These are phyloP conservation scores for Phaeosphaeria sp. DNA, from an alignment of 2,329 filamentous ascomycete species.

Conservation along the genomic window DNA sequence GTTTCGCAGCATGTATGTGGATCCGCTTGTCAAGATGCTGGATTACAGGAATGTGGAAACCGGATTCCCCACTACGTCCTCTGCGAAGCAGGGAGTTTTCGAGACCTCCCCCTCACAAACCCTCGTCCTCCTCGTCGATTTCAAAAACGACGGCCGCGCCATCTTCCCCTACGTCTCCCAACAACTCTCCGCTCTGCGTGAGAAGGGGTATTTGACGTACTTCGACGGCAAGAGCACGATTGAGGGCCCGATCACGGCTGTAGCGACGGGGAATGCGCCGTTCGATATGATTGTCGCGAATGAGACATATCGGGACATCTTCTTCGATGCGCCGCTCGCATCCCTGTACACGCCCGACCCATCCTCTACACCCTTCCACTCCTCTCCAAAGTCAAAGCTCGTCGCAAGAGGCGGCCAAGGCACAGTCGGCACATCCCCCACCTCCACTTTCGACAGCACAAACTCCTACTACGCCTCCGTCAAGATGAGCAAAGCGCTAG, in stretches of 20 bases:
- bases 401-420: slow-evolving; percentile 51
- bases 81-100: slow-evolving; percentile 57
- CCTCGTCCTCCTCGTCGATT: slow-evolving; percentile 62
- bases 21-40: slow-evolving; percentile 59
- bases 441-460: slow-evolving; percentile 48
- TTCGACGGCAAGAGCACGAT: slow-evolving; percentile 55
- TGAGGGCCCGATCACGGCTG: slow-evolving; percentile 58
- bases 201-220: slow-evolving; percentile 58
- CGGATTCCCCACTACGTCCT: slow-evolving; percentile 37
- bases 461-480: slow-evolving; percentile 74
- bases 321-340: slow-evolving; percentile 61
- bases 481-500: slow-evolving; percentile 63
- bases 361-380: slow-evolving; percentile 4
- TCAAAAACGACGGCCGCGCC: slow-evolving; percentile 48
- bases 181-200: slow-evolving; percentile 57
- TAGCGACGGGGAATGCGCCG: slow-evolving; percentile 62
- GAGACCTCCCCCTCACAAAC: slow-evolving; percentile 57
- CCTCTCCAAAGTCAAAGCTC: too few species aligned
- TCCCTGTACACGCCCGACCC: slow-evolving; percentile 39
- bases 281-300: slow-evolving; percentile 57
- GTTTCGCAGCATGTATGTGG: slow-evolving; percentile 60
- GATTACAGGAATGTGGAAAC: slow-evolving; percentile 56
- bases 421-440: slow-evolving; percentile 48
- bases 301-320: slow-evolving; percentile 60
- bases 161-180: slow-evolving; percentile 47